These are phyloP conservation scores for Actinidia arguta DNA, from an alignment of 179 eudicot genomes.

Conservation along the genomic window DNA sequence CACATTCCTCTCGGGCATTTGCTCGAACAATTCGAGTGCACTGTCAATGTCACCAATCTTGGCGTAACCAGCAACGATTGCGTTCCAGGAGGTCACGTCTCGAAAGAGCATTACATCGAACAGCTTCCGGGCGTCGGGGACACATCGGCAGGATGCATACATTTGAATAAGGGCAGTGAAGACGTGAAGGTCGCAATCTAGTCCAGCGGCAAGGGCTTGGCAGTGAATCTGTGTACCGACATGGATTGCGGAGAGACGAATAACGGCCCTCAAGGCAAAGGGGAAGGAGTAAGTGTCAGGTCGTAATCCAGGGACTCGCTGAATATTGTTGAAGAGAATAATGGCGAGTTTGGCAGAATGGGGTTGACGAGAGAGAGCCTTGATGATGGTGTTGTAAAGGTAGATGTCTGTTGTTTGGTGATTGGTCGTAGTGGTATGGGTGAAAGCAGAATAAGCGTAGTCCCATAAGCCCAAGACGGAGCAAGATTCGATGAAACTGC, in stretches of 20 bases:
- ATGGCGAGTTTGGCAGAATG: constrained; percentile 38
- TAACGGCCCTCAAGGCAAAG: constrained; percentile 51
- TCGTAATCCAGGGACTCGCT: constrained; percentile 31
- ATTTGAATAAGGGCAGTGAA: constrained; percentile 41
- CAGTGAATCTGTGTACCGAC: constrained; percentile 58
- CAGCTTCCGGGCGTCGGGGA: constrained; percentile 48
- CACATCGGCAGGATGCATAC: constrained; percentile 37
- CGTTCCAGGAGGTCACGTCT: constrained; percentile 55
- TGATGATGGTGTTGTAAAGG: constrained; percentile 52
- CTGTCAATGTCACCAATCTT: constrained; percentile 36
- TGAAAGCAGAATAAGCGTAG: constrained; percentile 31
- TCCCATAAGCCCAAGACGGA: constrained; percentile 28
- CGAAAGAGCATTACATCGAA: constrained; percentile 48
- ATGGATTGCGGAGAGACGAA: constrained; percentile 22
- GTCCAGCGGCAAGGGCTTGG: constrained; percentile 40
- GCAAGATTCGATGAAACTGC: constrained; percentile 36
- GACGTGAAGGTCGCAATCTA: constrained; percentile 36
- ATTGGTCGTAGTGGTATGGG: neutral
- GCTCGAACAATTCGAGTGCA: constrained; percentile 37
- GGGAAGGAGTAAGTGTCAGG: constrained; percentile 58
- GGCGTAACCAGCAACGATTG: constrained; percentile 55
- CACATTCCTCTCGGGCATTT: constrained; percentile 45
- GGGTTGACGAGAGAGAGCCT: constrained; percentile 38
- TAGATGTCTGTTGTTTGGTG: constrained; percentile 15
- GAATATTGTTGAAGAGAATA: constrained; percentile 34